A percentile compares a stretch with the other conserved stretches of the same genome.
Evolutionary conservation across 169 alveolate species (phyloP).

Genomic region (Cryptosporidium meleagridis): DNA sequence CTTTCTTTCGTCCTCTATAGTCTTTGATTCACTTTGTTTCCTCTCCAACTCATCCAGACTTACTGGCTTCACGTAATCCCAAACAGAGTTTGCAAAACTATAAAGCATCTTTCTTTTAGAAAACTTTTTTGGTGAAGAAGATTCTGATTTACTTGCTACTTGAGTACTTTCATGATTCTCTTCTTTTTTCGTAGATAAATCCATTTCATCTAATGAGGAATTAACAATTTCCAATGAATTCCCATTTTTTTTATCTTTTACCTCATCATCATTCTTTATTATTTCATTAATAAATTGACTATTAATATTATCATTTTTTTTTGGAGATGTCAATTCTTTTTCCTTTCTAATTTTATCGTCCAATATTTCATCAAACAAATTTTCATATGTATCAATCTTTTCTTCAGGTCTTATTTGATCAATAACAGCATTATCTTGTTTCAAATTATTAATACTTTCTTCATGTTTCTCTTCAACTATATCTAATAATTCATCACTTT

Average conservation of each 20-base stretch:
- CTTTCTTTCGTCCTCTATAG: not conserved
- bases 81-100: conserved; percentile 57
- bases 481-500: not conserved
- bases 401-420: not conserved
- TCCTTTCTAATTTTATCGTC: conserved; percentile 6
- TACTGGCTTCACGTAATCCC: conserved; percentile 66
- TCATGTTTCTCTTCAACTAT: not conserved
- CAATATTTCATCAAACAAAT: conserved; percentile 45
- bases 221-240: not conserved
- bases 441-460: not conserved
- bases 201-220: not conserved
- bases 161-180: not conserved
- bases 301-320: not conserved
- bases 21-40: conserved; percentile 2
- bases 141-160: not conserved
- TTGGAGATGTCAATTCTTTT: not conserved
- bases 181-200: conserved; percentile 3
- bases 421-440: not conserved
- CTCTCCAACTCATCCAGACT: conserved; percentile 46
- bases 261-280: not conserved
- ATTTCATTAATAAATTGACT: not conserved
- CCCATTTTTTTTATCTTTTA: not conserved
- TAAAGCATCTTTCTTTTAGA: conserved; percentile 45
- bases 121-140: conserved; percentile 15
- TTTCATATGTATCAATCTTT: conserved; percentile 11